phyloP scores from a whole-genome alignment of 441 rosid genomes.

The Croton laevigatus region DNA sequence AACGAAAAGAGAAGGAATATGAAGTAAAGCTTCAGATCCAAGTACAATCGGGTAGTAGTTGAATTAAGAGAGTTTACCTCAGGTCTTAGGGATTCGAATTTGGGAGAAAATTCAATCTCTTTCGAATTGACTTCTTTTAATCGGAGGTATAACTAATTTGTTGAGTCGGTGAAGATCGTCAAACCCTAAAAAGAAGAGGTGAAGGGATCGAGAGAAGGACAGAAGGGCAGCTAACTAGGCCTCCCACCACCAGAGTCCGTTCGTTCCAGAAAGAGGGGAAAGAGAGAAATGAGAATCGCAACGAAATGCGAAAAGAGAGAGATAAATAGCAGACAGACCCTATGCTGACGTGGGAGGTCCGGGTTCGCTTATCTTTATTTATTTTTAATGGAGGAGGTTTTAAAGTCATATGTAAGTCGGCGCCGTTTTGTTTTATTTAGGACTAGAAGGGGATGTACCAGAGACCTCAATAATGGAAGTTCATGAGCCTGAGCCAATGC shows the following conservation, averaged over 20 bases:
- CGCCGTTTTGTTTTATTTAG: slow-evolving; percentile 11
- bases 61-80: slow-evolving; percentile 11
- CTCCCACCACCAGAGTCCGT: neutral
- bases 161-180: neutral
- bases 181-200: neutral
- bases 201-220: neutral
- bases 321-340: neutral
- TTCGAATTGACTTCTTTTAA: neutral
- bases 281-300: neutral
- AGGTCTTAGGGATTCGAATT: neutral
- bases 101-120: neutral
- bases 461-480: neutral
- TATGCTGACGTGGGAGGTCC: slow-evolving; percentile 2
- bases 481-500: no score
- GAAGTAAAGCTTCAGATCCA: neutral
- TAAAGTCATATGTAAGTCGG: neutral
- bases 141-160: neutral
- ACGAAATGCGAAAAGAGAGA: neutral
- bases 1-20: neutral
- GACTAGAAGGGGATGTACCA: no score
- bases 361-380: neutral
- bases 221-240: neutral
- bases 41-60: neutral
- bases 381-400: neutral
- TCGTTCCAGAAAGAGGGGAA: neutral